Base-by-base conservation (phyloP, 2,329 filamentous ascomycete genomes). In the Fusarium nanum region DNA sequence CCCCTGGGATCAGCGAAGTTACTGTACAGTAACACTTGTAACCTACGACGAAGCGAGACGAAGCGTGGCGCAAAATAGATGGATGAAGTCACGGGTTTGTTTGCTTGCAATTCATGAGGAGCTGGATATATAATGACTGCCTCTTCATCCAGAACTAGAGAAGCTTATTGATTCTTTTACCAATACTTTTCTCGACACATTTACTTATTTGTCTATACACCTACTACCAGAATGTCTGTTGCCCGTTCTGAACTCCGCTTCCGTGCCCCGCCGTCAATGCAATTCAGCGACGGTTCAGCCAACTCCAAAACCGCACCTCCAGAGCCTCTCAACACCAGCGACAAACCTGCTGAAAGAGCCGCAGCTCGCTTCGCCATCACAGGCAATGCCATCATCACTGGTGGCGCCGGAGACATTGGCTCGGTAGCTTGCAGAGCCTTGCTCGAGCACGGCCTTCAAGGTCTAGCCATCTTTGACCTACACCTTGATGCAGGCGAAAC, bases 221-320 rank as follows among this genome's bases (percentile, higher is more conserved):
- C 6, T 25, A 14, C 12, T 7, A 3, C 5, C 23, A 49, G 4
- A 20, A 64, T 64, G 62, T 64, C 60, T 13, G 27, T 64, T 16
- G 18, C 62, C 4, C n/a, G 62, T 16, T 64, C 62, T 50, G 40
- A 65, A 37, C 62, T 64, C 7, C 63, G 34, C 22, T 52, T 50
- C 4, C 62, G 62, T 11, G 32, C 41, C 22, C 62, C 62, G 0
- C 62, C 62, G 7, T 64, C 62, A 9, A 64, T 64, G 60, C 45
- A 47, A n/a, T 64, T 64, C 13, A 65, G 62, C 37, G 60, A 64
- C 13, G 53, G 53, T 18, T 59, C 62, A 12, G 14, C 1, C 7
- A 37, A 27, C 20, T 65, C 60, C 14, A 59, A 47, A n/a, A 64
- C 60, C 1, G 34, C 23, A 6, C n/a, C 32, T 7, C 20, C 46